Evolutionary conservation across 2,329 filamentous ascomycete species (phyloP), one percentile per base, ranked within the genome.

Genomic region (Ascochyta pisi): DNA sequence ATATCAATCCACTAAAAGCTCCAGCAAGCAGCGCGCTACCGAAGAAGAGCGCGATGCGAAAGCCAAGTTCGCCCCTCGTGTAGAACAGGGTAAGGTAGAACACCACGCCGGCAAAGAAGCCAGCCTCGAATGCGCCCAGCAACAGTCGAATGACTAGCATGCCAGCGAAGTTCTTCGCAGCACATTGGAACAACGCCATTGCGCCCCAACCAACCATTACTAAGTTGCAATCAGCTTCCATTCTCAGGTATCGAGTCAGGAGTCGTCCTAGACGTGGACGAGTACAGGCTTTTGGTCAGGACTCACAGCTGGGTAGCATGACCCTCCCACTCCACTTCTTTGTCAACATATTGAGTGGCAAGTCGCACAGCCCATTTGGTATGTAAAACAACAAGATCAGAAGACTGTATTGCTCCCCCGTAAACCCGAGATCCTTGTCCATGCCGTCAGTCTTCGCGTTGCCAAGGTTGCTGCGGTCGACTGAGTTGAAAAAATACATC

Each of bases 61-160:
- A 78, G 0, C 75, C 78, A 61, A 80, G 76, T 55, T 79, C 76
- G 13, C 68, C 64, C 13, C 68, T 66, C 0, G 69, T 70, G 38
- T 82, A 81, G 39, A 85, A 84, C 0, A 83, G 75, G 0, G 83
- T 80, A 7, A 82, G 67, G 58, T 82, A 86, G 67, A 83, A 84
- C 3, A 85, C 82, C 13, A 81, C 79, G 0, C 81, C 77, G 4
- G 82, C 79, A 55, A 83, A 84, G 70, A 84, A 85, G 0, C 81
- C 83, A 0, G 82, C 83, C 68, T 86, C 84, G 22, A 67, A 73
- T 6, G 71, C 65, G 23, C 82, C 74, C 5, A 84, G 70, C 13
- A 84, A 64, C n/a, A 85, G 77, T 2, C 83, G 77, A 0, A 83
- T 74, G 0, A 78, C 77, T 8, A 86, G 68, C 4, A 85, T 76